Base-by-base conservation (phyloP, 2,329 filamentous ascomycete species). In the Aspergillus fijiensis region DNA sequence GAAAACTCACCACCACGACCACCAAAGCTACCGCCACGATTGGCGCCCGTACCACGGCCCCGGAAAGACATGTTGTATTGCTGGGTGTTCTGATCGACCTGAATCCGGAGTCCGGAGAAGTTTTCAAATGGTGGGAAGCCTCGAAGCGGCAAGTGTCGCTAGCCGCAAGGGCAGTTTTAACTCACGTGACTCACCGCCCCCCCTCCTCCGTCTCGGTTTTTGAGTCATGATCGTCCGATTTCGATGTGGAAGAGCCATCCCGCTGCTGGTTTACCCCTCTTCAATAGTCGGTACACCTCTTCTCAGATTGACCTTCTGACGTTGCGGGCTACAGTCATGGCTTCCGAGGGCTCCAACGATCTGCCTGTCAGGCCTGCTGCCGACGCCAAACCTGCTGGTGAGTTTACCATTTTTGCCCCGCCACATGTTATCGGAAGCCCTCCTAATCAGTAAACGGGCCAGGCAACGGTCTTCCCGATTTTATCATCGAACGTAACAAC, bases 401-500 rank as follows among this genome's bases (percentile, higher is more conserved):
- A 69, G 60, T 69, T 66, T 29, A 29, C 16, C 60, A 60, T 65
- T 55, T 60, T 63, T 72, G 69, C 73, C 71, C 73, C 71, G 67
- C 72, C 65, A 64, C 72, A 72, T 63, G 62, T 68, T 71, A 67
- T 68, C 65, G 70, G 74, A 53, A 19, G 64, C 65, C 65, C 64
- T 65, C 65, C 59, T 65, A 55, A 65, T 31, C 29, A 68, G 66
- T 64, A 63, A 65, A 69, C 57, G 63, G 68, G 49, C 61, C 63
- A 55, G 64, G 67, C 51, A 61, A 74, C 27, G 69, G 81, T 49
- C 82, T 86, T 21, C 89, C 93, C 59, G 87, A 89, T 61, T 96
- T 90, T 77, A 87, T 98, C 64, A 82, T 93, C 71, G 87, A 92
- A 76, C 88, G 95, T 64, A 88, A 97, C 71, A 85, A 89, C 56